phyloP scores from a whole-genome alignment of 768 basidiomycete genomes.

The Amanita rubescens region DNA sequence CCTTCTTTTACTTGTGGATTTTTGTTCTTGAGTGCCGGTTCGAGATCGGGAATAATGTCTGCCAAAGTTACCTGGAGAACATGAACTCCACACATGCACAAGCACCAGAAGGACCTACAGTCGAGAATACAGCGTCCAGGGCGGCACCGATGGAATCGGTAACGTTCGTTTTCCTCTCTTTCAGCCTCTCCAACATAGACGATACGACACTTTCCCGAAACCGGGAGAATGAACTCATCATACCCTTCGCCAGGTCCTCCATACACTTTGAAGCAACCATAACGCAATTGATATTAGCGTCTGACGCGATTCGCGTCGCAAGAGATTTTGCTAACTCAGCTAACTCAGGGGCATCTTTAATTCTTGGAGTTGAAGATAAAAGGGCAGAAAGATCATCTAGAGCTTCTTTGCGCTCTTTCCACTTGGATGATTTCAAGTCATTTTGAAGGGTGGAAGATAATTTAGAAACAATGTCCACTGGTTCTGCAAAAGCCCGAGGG shows the following conservation, averaged over 20 bases:
- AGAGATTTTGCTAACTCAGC: constrained; percentile 70
- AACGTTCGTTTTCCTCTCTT: constrained; percentile 89
- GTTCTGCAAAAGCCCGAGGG: constrained; percentile 73
- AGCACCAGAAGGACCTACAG: constrained; percentile 41
- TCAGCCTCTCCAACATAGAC: constrained; percentile 80
- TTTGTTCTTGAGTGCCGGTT: constrained; percentile 73
- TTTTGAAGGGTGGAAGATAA: constrained; percentile 71
- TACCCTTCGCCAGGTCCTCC: constrained; percentile 78
- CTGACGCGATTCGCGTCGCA: constrained; percentile 73
- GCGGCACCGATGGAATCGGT: constrained; percentile 84
- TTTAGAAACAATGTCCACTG: constrained; percentile 68
- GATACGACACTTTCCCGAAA: constrained; percentile 67
- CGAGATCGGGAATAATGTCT: constrained; percentile 79
- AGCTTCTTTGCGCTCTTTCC: constrained; percentile 95
- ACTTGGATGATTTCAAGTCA: constrained; percentile 82
- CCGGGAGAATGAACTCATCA: constrained; percentile 67
- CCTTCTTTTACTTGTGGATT: constrained; percentile 97
- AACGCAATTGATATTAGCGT: constrained; percentile 95
- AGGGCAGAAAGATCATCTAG: constrained; percentile 75
- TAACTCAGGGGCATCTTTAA: constrained; percentile 75
- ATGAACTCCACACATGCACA: constrained; percentile 8
- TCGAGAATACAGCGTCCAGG: constrained; percentile 80
- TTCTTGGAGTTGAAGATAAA: constrained; percentile 61
- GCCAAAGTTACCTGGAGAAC: constrained; percentile 58
- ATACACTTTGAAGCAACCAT: constrained; percentile 80